phyloP scores from a whole-genome alignment of 2,329 filamentous ascomycete species.

The Acephala macrosclerotiorum region DNA sequence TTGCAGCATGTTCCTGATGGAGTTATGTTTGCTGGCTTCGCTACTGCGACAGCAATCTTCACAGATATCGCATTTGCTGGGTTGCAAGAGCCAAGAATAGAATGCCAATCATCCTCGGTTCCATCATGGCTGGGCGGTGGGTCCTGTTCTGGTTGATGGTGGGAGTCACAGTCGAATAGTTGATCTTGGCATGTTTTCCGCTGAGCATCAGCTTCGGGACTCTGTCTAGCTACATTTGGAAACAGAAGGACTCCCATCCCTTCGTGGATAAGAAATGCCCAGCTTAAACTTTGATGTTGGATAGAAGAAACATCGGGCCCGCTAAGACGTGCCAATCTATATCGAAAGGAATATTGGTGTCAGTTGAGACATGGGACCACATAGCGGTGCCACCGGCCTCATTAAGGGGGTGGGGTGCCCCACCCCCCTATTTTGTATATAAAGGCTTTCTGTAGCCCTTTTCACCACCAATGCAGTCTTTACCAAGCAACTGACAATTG shows the following conservation, averaged over 20 bases:
- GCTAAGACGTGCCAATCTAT: too few relatives aligned
- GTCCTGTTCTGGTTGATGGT: background rate
- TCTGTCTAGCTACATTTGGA: background rate
- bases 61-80: constrained; percentile 2
- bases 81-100: background rate
- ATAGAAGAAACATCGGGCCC: too few relatives aligned
- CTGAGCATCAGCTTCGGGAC: constrained; percentile 1
- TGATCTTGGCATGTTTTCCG: constrained; percentile 1
- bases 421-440: too few relatives aligned
- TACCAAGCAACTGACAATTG: too few relatives aligned
- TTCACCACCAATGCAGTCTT: too few relatives aligned
- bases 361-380: too few relatives aligned
- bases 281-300: too few relatives aligned
- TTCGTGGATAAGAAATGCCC: background rate
- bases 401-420: too few relatives aligned
- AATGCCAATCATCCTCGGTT: background rate
- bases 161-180: constrained; percentile 3
- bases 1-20: background rate
- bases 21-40: constrained; percentile 2
- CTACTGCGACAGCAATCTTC: background rate
- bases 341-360: too few relatives aligned
- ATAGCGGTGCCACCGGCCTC: too few relatives aligned
- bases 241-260: background rate
- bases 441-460: too few relatives aligned
- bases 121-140: background rate